Base-by-base conservation (phyloP, 2,329 filamentous ascomycete genomes). In the Rhexocercosporidium sp. region DNA sequence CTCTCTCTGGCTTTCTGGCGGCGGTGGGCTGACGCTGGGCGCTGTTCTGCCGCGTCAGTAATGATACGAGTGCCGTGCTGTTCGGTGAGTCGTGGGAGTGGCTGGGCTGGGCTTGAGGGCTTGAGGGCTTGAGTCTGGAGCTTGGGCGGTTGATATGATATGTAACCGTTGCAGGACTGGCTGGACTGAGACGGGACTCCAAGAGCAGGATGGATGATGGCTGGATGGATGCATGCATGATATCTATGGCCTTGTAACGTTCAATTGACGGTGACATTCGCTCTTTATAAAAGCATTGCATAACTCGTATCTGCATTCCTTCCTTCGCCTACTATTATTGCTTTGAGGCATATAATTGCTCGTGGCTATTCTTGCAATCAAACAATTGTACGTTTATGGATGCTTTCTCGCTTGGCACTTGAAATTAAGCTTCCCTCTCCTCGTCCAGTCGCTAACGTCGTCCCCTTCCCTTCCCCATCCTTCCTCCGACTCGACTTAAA, bases 21-120 rank as follows among this genome's bases (percentile, higher is more conserved):
- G 12, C 34, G 31, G 11, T 25, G 54, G 31, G 54, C 31, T 57
- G 54, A 39, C n/a, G 54, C 18, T 4, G 31, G 31, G 20, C 44
- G 44, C n/a, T 57, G 54, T 41, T 57, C 31, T 57, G 54, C 54
- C 54, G 54, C 54, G 34, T 39, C 31, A 25, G 22, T 27, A 25
- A n/a, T n/a, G 16, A 57, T 41, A 57, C 54, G 31, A 57, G 31
- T 57, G 54, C 54, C 54, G 54, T 57, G 34, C 54, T 57, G 54
- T 4, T 22, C n/a, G n/a, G n/a, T n/a, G n/a, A n/a, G n/a, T n/a
- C n/a, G n/a, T n/a, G n/a, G n/a, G n/a, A n/a, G n/a, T n/a, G n/a
- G n/a, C n/a, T n/a, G n/a, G n/a, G n/a, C n/a, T n/a, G n/a, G n/a
- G n/a, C n/a, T n/a, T n/a, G n/a, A n/a, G n/a, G n/a, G n/a, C n/a